These are phyloP conservation scores for Gardenia jasminoides DNA, from an alignment of 257 asterid species.

Conservation along the genomic window DNA sequence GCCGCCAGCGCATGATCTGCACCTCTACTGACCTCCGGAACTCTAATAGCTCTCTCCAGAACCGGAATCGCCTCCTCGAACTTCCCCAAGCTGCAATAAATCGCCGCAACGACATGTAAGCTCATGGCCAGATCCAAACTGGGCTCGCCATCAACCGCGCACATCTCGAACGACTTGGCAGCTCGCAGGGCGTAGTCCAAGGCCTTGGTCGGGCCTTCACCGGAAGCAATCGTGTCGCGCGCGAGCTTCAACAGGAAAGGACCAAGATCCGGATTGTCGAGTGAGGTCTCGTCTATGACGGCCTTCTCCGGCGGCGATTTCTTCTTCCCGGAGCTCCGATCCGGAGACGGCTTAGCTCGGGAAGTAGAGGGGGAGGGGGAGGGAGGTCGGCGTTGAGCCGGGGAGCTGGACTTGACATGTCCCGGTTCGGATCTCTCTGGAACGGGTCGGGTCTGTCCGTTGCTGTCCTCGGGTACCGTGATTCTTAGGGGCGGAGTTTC, in stretches of 20 bases:
- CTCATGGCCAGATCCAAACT: conserved; percentile 96
- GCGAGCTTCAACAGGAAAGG: conserved; percentile 84
- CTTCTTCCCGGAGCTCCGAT: conserved; percentile 80
- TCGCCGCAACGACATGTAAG: conserved; percentile 94
- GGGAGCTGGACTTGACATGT: conserved; percentile 52
- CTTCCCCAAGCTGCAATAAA: conserved; percentile 85
- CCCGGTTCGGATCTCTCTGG: conserved; percentile 57
- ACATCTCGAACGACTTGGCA: conserved; percentile 71
- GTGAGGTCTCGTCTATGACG: conserved; percentile 66
- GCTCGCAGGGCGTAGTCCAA: conserved; percentile 86
- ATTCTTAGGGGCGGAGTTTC: conserved; percentile 69
- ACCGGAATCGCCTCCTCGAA: conserved; percentile 94
- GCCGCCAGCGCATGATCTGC: conserved; percentile 97
- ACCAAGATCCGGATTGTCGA: conserved; percentile 98
- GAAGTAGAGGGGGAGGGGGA: conserved; percentile 94
- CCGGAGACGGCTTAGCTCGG: conserved; percentile 88
- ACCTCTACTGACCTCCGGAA: conserved; percentile 78
- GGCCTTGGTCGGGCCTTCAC: conserved; percentile 87
- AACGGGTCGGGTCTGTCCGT: conserved; percentile 57
- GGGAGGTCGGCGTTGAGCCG: conserved; percentile 76
- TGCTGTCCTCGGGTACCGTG: conserved; percentile 48
- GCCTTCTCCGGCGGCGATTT: conserved; percentile 74
- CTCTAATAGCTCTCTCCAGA: conserved; percentile 80
- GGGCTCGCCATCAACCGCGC: conserved; percentile 73
- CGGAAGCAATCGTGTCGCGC: conserved; percentile 88